Evolutionary conservation across 2,329 filamentous ascomycete genomes (phyloP).

Genomic region (Xylariaceae sp.): DNA sequence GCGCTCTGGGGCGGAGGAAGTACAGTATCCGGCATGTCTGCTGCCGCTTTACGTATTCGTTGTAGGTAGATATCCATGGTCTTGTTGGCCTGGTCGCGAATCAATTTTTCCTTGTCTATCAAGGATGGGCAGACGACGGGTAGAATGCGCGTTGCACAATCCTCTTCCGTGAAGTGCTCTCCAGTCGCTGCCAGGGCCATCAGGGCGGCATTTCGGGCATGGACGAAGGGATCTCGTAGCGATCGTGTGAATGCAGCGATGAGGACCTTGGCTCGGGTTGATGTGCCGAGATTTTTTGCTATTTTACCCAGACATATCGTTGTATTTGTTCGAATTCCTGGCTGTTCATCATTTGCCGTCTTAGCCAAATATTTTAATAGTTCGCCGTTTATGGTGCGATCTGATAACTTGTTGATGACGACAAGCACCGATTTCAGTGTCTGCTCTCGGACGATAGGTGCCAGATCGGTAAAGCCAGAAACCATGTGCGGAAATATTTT

Average conservation of each 20-base stretch:
- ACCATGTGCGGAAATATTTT: constrained; percentile 97
- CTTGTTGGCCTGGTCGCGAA: constrained; percentile 90
- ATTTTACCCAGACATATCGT: constrained; percentile 98
- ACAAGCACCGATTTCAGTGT: constrained; percentile 92
- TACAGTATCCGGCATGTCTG: constrained; percentile 78
- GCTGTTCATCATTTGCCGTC: constrained; percentile 96
- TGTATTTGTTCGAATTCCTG: constrained; percentile 95
- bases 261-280: constrained; percentile 86
- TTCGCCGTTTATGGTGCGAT: constrained; percentile 92
- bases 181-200: constrained; percentile 84
- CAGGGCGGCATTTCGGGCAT: constrained; percentile 87
- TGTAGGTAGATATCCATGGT: constrained; percentile 86
- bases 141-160: constrained; percentile 82
- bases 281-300: constrained; percentile 80
- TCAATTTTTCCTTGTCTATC: constrained; percentile 93
- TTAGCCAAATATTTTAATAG: constrained; percentile 89
- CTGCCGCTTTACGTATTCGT: constrained; percentile 77
- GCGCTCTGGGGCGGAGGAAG: constrained; percentile 68
- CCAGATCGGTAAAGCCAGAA: constrained; percentile 92
- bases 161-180: constrained; percentile 87
- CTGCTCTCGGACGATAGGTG: constrained; percentile 91
- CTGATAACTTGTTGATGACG: constrained; percentile 86
- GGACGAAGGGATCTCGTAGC: constrained; percentile 90
- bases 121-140: constrained; percentile 83
- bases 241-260: constrained; percentile 91